A percentile compares a stretch with the other conserved stretches of the same genome.
phyloP scores from a whole-genome alignment of 495 filamentous ascomycete genomes.

The Podospora appendiculata region DNA sequence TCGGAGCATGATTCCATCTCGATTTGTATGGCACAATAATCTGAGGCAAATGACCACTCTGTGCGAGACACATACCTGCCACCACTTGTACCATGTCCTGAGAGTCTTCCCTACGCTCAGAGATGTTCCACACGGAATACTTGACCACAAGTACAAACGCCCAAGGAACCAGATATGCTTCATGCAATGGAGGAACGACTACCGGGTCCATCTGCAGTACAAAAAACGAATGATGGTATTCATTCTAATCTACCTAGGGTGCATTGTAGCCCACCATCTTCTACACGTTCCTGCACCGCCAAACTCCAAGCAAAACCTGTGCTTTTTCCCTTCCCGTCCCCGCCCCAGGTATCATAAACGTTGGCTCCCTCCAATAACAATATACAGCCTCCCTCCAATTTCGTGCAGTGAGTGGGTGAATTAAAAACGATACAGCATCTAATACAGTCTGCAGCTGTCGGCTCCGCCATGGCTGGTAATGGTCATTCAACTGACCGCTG shows the following conservation, averaged over 20 bases:
- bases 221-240: conserved; percentile 2
- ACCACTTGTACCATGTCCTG: too few relatives aligned
- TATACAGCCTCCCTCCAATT: conserved; percentile 2
- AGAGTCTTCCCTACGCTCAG: too few relatives aligned
- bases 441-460: conserved; percentile 9
- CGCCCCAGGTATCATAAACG: conserved; percentile 17
- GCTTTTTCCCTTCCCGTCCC: neutral
- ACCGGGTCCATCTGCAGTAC: too few relatives aligned
- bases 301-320: neutral
- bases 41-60: too few relatives aligned
- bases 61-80: too few relatives aligned
- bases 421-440: conserved; percentile 7
- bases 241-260: conserved; percentile 7
- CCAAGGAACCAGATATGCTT: too few relatives aligned
- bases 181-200: neutral
- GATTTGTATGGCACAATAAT: too few relatives aligned
- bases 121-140: too few relatives aligned
- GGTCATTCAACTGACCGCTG: neutral
- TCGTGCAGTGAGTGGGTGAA: conserved; percentile 2
- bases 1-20: too few relatives aligned
- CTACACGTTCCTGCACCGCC: neutral
- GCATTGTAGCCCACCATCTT: conserved; percentile 1
- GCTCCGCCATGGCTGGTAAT: neutral
- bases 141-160: neutral
- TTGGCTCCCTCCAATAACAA: conserved; percentile 7